Conservation (phyloP, 192 early-diverging fungal species). For the Coemansia sp. region DNA sequence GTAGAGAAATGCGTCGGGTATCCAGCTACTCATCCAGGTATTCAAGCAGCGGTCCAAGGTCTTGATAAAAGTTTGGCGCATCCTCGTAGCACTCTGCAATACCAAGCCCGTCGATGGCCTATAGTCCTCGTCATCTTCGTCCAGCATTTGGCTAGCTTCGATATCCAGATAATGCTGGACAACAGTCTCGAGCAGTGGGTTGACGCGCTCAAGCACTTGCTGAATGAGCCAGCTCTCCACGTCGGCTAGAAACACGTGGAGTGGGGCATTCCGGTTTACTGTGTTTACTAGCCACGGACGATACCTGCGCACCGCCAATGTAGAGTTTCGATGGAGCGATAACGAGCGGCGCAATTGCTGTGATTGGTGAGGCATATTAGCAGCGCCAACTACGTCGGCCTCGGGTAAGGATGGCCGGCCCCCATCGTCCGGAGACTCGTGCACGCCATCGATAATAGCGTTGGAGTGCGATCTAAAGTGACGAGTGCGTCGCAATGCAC, state of each 20-base stretch:
- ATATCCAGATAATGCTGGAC: slow-evolving; percentile 53
- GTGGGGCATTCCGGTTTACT: slow-evolving; percentile 44
- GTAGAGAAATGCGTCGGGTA: slow-evolving; percentile 41
- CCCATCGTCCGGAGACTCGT: not conserved
- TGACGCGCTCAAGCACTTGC: slow-evolving; percentile 49
- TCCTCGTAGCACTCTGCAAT: slow-evolving; percentile 24
- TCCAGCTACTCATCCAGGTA: slow-evolving; percentile 47
- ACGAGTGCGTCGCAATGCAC: slow-evolving; percentile 24
- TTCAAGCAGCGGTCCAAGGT: slow-evolving; percentile 40
- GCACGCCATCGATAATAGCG: slow-evolving; percentile 10
- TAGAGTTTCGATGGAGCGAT: slow-evolving; percentile 14
- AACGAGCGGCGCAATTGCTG: slow-evolving; percentile 34
- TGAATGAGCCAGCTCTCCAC: slow-evolving; percentile 57
- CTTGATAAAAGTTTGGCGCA: slow-evolving; percentile 44
- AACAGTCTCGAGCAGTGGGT: slow-evolving; percentile 48
- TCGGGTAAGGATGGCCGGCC: not conserved
- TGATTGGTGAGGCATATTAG: not conserved
- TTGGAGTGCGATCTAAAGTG: slow-evolving; percentile 24
- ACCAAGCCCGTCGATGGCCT: not conserved
- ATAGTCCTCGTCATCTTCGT: slow-evolving; percentile 13
- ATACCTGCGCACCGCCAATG: slow-evolving; percentile 24
- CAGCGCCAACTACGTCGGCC: slow-evolving; percentile 7
- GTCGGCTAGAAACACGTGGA: slow-evolving; percentile 54
- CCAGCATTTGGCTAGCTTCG: slow-evolving; percentile 44
- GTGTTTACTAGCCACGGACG: slow-evolving; percentile 46